A percentile compares a stretch with the other conserved stretches of the same genome.
phyloP scores from a whole-genome alignment of 2,329 filamentous ascomycete species.

The Emergomyces orientalis region DNA sequence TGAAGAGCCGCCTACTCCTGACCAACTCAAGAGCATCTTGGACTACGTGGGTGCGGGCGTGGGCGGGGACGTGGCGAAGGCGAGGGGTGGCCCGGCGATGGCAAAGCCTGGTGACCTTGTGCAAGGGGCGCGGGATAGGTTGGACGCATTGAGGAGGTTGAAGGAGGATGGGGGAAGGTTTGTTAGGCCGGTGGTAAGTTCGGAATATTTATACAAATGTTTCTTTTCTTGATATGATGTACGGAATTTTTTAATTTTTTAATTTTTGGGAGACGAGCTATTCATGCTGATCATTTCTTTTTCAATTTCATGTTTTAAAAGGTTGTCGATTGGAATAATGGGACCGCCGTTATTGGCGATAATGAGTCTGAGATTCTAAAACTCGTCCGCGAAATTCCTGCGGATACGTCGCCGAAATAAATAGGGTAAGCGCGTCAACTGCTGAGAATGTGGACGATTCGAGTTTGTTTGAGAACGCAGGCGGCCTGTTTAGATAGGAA shows the following conservation, averaged over 20 bases:
- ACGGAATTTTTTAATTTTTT: conserved; percentile 4
- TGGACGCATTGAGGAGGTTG: conserved; percentile 71
- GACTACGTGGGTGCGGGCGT: conserved; percentile 63
- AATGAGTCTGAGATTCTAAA: conserved; percentile 81
- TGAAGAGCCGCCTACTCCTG: conserved; percentile 66
- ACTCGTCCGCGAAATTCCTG: conserved; percentile 55
- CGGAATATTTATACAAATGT: neutral
- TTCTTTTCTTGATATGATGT: neutral
- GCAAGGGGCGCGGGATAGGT: conserved; percentile 60
- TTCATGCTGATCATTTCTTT: conserved; percentile 10
- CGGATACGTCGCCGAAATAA: conserved; percentile 22
- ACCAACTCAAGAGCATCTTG: conserved; percentile 75
- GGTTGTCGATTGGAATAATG: conserved; percentile 88
- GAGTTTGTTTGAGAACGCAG: neutral
- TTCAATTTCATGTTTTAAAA: conserved; percentile 18
- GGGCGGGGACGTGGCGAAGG: conserved; percentile 54
- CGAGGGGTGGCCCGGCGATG: conserved; percentile 38
- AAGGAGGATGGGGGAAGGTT: conserved; percentile 54
- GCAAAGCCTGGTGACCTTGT: conserved; percentile 57
- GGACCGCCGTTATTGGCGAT: conserved; percentile 53
- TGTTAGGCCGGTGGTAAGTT: conserved; percentile 64
- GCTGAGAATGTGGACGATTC: neutral
- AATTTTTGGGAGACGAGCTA: conserved; percentile 1
- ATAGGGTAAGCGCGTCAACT: conserved; percentile 9
- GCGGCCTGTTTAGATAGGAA: neutral